phyloP scores from a whole-genome alignment of 2,329 filamentous ascomycete genomes.

The Zymoseptoria tritici region DNA sequence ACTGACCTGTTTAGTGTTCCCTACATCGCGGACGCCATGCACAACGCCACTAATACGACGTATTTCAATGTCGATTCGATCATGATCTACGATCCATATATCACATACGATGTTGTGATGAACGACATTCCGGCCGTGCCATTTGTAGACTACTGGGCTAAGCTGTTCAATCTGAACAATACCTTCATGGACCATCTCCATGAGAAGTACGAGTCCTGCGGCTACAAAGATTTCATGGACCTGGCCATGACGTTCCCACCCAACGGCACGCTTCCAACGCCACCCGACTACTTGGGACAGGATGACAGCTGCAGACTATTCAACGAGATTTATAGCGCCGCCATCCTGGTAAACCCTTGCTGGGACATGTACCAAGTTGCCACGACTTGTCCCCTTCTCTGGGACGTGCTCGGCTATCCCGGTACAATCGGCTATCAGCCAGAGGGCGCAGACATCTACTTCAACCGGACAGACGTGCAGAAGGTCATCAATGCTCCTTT shows the following conservation, averaged over 20 bases:
- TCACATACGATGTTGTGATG: conserved; percentile 48
- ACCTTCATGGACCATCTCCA: conserved; percentile 49
- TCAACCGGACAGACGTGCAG: conserved; percentile 34
- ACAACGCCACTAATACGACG: conserved; percentile 57
- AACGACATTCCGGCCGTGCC: conserved; percentile 47
- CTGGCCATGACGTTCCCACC: conserved; percentile 64
- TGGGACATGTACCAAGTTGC: conserved; percentile 70
- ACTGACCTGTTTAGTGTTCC: conserved; percentile 43
- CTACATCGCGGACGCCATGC: conserved; percentile 66
- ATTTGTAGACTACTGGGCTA: conserved; percentile 54
- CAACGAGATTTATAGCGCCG: conserved; percentile 48
- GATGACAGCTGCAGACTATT: conserved; percentile 43
- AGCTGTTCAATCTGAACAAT: conserved; percentile 58
- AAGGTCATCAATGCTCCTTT: conserved; percentile 42
- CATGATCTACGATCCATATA: conserved; percentile 64
- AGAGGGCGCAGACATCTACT: conserved; percentile 48
- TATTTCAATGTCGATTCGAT: conserved; percentile 64
- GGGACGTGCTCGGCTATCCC: conserved; percentile 63
- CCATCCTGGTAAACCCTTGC: conserved; percentile 60
- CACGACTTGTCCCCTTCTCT: conserved; percentile 62
- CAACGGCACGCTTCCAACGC: conserved; percentile 49
- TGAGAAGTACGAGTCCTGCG: conserved; percentile 47
- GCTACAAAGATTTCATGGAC: conserved; percentile 53
- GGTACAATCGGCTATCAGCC: conserved; percentile 59
- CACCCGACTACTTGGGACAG: conserved; percentile 40